These are phyloP conservation scores for Arbutus unedo DNA, from an alignment of 148 eudicot genomes.

Conservation along the genomic window DNA sequence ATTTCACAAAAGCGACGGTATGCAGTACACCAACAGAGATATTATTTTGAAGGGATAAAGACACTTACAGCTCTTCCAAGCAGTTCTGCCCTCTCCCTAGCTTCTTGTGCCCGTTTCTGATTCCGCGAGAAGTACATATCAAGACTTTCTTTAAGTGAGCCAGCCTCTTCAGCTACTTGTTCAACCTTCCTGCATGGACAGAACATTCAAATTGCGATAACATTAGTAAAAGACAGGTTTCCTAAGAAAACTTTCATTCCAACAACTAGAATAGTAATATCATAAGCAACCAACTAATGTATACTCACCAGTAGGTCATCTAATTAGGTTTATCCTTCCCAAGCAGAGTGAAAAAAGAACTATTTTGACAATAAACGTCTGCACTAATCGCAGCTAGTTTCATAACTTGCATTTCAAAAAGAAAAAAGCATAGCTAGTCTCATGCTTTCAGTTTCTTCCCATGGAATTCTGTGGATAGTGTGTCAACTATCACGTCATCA, in stretches of 20 bases:
- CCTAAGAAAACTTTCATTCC: not conserved
- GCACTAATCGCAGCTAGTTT: not conserved
- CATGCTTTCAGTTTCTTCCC: not conserved
- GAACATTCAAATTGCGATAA: not conserved
- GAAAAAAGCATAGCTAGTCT: not conserved
- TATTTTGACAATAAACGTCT: not conserved
- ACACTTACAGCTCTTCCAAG: conserved; percentile 78
- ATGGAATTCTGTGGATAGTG: not conserved
- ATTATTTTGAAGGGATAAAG: not conserved
- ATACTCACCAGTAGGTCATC: not conserved
- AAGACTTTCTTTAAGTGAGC: conserved; percentile 77
- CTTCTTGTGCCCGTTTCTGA: conserved; percentile 80
- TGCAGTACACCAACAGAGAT: not conserved
- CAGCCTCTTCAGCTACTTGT: conserved; percentile 94
- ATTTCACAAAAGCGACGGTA: not conserved
- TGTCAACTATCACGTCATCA: not conserved
- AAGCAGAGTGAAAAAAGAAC: not conserved
- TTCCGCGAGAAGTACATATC: conserved; percentile 62
- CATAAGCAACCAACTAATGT: not conserved
- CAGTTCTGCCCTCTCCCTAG: conserved; percentile 83
- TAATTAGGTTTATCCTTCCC: not conserved
- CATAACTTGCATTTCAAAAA: not conserved
- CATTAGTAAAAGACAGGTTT: not conserved
- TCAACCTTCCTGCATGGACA: conserved; percentile 70
- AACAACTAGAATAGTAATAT: not conserved